These are phyloP conservation scores for Symbiodinium pilosum DNA, from an alignment of 73 alveolate genomes.

Conservation along the genomic window DNA sequence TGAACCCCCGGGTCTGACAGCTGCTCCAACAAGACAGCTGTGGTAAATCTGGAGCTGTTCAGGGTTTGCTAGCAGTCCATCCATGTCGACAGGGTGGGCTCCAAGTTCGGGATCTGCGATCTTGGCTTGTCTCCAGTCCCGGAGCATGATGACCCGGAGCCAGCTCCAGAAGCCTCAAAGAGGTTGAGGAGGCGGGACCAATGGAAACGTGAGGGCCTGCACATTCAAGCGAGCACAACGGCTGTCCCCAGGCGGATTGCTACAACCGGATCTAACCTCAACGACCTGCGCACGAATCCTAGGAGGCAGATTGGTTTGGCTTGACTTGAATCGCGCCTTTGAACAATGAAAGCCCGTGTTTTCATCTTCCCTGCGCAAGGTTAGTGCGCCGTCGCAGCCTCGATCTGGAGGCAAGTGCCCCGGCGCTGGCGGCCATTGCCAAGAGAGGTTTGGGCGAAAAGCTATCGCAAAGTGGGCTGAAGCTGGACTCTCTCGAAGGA, in stretches of 20 bases:
- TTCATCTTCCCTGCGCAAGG: background rate
- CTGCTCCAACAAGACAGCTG: too few species aligned
- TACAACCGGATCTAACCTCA: background rate
- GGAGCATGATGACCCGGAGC: background rate
- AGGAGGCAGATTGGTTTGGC: too few species aligned
- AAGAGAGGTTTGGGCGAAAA: constrained; percentile 39
- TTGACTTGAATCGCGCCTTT: too few species aligned
- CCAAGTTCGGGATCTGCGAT: constrained; percentile 59
- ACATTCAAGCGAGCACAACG: too few species aligned
- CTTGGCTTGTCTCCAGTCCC: constrained; percentile 12
- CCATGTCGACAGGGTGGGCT: constrained; percentile 45
- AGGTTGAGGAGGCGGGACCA: too few species aligned
- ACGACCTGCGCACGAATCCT: background rate
- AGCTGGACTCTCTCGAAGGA: background rate
- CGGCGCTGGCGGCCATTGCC: constrained; percentile 54
- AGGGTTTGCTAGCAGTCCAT: too few species aligned
- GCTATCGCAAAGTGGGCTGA: background rate
- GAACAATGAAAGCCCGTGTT: too few species aligned
- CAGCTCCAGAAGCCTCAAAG: background rate
- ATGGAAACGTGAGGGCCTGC: background rate
- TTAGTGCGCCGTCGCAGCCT: constrained; percentile 44
- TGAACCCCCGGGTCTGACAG: too few species aligned
- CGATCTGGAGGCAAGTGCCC: constrained; percentile 3
- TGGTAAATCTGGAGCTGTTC: too few species aligned
- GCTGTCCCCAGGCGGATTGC: background rate